Base-by-base conservation (phyloP, 2,329 filamentous ascomycete species). In the Fusarium tricinctum region DNA sequence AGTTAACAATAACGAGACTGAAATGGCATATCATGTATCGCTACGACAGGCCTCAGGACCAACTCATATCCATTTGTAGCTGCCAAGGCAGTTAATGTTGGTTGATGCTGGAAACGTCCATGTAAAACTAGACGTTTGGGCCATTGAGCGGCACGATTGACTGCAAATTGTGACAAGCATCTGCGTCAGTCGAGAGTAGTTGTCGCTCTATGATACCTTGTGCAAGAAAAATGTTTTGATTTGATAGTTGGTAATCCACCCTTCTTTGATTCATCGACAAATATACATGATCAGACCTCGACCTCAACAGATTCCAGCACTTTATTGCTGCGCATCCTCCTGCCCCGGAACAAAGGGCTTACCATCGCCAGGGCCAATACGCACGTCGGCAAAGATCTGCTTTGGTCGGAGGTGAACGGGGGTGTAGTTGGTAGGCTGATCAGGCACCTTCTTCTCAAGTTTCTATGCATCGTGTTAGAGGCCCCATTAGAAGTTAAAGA, bases 371-470 rank as follows among this genome's bases (percentile, higher is more conserved):
- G 78, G 76, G 43, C 79, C 77, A 63, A 82, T 81, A 64, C 81
- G 81, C 70, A 82, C 81, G 71, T 89, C 86, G 61, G 87, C 83
- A 75, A 87, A 88, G 77, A 89, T 88, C 79, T 89, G 87, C 76
- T 82, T 83, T 74, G 86, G 84, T 75, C 91, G 87, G 72, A 93
- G 85, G 78, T 95, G 91, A 70, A 96, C 89, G 50, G 92, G 92
- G 30, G 85, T 88, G 73, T 89, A 86, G 76, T 88, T 86, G 77
- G 86, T 84, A 64, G 91, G 91, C 70, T 91, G 84, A 70, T 92
- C 90, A 66, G 92, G 92, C 71, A 96, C 90, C 69, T 85, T 86
- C 84, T 96, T 96, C 80, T 94, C 91, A 68, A 96, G 84, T 82
- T 92, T 91, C 92, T 95, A 73, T 45, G 53, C 30, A 38, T 17